phyloP scores from a whole-genome alignment of 2,329 filamentous ascomycete species.

The Mariannaea sp. region DNA sequence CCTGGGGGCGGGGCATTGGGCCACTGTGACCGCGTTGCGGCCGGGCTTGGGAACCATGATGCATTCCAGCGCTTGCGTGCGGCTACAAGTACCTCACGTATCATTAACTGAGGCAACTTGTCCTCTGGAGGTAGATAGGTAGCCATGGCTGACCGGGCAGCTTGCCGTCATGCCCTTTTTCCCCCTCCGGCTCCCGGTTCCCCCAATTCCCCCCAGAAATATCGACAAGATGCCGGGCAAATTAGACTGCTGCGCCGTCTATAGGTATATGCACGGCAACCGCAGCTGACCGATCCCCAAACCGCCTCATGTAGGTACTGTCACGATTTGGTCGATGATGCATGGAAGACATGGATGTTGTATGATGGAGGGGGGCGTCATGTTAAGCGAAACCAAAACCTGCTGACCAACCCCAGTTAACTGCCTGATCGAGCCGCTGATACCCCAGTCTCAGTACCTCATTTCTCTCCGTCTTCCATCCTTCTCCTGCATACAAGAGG shows the following conservation, averaged over 20 bases:
- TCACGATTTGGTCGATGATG: slow-evolving; percentile 13
- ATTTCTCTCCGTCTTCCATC: slow-evolving; percentile 4
- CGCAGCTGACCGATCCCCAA: slow-evolving; percentile 17
- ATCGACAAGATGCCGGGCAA: no score
- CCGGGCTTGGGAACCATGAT: neutral
- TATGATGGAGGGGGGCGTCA: slow-evolving; percentile 3
- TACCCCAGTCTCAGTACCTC: neutral
- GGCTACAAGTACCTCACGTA: no score
- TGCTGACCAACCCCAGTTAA: slow-evolving; percentile 13
- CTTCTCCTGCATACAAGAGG: slow-evolving; percentile 19
- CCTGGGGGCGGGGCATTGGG: slow-evolving; percentile 19
- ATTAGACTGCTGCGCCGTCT: neutral
- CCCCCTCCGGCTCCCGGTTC: no score
- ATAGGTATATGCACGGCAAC: neutral
- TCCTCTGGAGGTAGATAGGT: no score
- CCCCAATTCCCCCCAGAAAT: no score
- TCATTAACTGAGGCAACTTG: no score
- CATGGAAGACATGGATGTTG: slow-evolving; percentile 4
- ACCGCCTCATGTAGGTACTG: neutral
- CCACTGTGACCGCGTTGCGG: neutral
- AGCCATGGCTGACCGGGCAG: neutral
- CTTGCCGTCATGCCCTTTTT: no score
- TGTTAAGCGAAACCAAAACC: slow-evolving; percentile 7
- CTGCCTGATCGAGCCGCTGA: slow-evolving; percentile 17
- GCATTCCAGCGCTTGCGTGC: slow-evolving; percentile 4